Base-by-base conservation (phyloP, 768 basidiomycete species). In the Lactifluus echinatus region DNA sequence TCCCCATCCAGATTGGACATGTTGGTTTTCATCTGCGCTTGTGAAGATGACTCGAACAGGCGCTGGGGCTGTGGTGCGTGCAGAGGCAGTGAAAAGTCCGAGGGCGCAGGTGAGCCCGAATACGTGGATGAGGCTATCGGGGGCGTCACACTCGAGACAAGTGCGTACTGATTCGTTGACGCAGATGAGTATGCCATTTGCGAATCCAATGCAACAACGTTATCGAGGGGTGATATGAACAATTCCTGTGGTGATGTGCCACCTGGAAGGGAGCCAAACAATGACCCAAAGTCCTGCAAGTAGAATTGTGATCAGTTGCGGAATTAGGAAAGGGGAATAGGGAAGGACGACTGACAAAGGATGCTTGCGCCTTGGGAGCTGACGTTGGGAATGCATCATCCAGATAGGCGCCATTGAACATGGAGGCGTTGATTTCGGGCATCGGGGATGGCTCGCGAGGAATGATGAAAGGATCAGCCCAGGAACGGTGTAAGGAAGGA, bases 171-270 rank as follows among this genome's bases (percentile, higher is more conserved):
- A 11, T 50, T 44, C 29, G 21, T 2, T 0, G 36, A 24, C 8
- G 29, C 50, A 0, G 55, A 39, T 2, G 31, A 21, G 29, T 44
- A 34, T 14, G 49, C 21, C 17, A 15, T 33, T 21, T 50, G 51
- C 11, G 49, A 26, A n/a, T 57, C 60, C 28, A 37, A 26, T 1
- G 46, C 1, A 1, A 29, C 17, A 1, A 58, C 31, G 26, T 42
- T 56, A 53, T 63, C 63, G 14, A 63, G 46, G 1, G 63, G 63
- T 24, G 63, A 63, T 34, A 62, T 63, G 12, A 53, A 52, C 37
- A 62, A 12, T 19, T 62, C 60, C 8, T 54, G 56, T 2, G 56
- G 40, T 11, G 34, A 43, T 11, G 48, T 8, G 19, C 55, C 54
- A 5, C 23, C 44, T 0, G 60, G 56, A 4, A 62, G 60, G 17